These are phyloP conservation scores for Arthrobotrys megalospora DNA, from an alignment of 2,329 filamentous ascomycete species.

Conservation along the genomic window DNA sequence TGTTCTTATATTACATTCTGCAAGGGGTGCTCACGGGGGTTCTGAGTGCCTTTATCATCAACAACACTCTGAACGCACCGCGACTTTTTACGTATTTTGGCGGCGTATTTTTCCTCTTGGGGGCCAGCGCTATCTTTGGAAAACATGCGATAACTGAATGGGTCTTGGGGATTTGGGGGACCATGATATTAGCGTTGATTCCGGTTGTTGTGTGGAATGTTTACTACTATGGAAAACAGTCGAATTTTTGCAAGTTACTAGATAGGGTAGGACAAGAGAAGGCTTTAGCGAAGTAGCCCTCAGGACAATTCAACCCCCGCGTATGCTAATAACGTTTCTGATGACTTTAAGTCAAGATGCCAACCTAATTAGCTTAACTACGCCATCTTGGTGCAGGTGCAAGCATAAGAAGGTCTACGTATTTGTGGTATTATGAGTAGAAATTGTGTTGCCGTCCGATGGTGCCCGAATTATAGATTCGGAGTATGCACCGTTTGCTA, in stretches of 20 bases:
- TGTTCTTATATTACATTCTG: conserved; percentile 33
- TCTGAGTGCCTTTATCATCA: conserved; percentile 20
- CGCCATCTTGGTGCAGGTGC: background rate
- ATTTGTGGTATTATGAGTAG: conserved; percentile 3
- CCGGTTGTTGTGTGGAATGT: conserved; percentile 23
- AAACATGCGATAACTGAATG: conserved; percentile 25
- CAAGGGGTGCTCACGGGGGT: conserved; percentile 24
- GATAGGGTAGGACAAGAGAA: conserved; percentile 9
- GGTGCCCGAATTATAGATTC: background rate
- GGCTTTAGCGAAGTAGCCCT: background rate
- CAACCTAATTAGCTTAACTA: background rate
- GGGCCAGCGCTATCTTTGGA: conserved; percentile 29
- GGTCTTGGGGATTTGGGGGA: conserved; percentile 36
- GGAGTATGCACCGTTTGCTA: conserved; percentile 20
- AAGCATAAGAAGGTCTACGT: background rate
- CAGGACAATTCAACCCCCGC: background rate
- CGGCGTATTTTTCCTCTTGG: conserved; percentile 28
- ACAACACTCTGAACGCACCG: conserved; percentile 23
- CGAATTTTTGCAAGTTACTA: conserved; percentile 25
- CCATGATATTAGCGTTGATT: conserved; percentile 17
- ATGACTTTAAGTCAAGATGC: background rate
- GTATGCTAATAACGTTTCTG: background rate
- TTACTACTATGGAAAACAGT: conserved; percentile 32
- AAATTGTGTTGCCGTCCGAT: conserved; percentile 5
- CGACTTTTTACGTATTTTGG: conserved; percentile 31